Percentiles rank a stretch among this genome's conserved stretches.
Evolutionary conservation across 2,329 filamentous ascomycete species (phyloP).

Genomic region (Aaosphaeria arxii): DNA sequence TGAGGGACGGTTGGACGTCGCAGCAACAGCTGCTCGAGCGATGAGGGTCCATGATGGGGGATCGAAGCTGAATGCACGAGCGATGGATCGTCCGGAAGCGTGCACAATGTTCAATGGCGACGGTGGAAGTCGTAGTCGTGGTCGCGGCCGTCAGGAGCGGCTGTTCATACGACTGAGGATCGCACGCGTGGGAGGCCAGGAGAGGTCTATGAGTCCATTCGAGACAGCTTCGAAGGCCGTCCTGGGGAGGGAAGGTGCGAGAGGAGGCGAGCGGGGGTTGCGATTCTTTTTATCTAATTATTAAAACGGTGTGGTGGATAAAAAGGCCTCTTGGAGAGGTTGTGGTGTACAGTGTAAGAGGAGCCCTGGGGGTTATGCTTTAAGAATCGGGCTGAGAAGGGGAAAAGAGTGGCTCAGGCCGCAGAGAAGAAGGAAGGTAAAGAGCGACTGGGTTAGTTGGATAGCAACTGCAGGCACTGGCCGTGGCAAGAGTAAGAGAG

Average conservation of each 20-base stretch:
- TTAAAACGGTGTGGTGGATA: conserved; percentile 10
- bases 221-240: not conserved
- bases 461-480: conserved; percentile 4
- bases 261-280: not conserved
- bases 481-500: conserved; percentile 6
- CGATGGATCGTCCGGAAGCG: conserved; percentile 1
- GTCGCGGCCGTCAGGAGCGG: conserved; percentile 13
- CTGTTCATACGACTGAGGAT: not conserved
- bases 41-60: conserved; percentile 12
- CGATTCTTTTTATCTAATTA: not conserved
- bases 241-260: not conserved
- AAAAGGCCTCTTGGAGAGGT: conserved; percentile 4
- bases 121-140: conserved; percentile 23
- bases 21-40: not conserved
- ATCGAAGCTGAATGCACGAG: not conserved
- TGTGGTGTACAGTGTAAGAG: not conserved
- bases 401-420: conserved; percentile 16
- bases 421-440: conserved; percentile 15
- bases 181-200: not conserved
- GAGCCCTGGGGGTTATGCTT: conserved; percentile 4
- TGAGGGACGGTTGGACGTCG: conserved; percentile 1
- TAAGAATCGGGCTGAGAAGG: conserved; percentile 20
- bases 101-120: conserved; percentile 9
- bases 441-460: conserved; percentile 36
- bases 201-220: not conserved